Conservation (phyloP, 805 yeast genomes). For the Pichia rugopelliculosa region DNA sequence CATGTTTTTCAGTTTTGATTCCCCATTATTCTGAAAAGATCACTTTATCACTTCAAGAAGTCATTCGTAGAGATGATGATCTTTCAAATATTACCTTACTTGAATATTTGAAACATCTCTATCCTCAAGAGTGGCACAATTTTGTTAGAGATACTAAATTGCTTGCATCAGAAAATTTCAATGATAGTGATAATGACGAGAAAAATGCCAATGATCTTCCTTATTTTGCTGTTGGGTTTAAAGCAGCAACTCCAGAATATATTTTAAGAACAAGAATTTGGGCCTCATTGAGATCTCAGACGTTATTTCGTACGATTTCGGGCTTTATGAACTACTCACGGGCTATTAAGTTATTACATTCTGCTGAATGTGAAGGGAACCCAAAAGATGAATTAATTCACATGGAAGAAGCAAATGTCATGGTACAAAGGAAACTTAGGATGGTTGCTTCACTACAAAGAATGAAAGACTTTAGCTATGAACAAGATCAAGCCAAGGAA, state of each 20-base stretch:
- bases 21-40: conserved; percentile 88
- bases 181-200: conserved; percentile 6
- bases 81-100: conserved; percentile 48
- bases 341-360: conserved; percentile 62
- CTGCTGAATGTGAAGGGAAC: conserved; percentile 39
- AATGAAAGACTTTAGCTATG: conserved; percentile 43
- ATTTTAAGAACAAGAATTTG: conserved; percentile 70
- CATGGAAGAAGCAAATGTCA: conserved; percentile 38
- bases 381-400: conserved; percentile 29
- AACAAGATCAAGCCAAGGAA: conserved; percentile 53
- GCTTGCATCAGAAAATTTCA: conserved; percentile 38
- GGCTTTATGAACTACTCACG: conserved; percentile 75
- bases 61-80: conserved; percentile 66
- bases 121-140: conserved; percentile 50
- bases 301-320: conserved; percentile 71
- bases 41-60: conserved; percentile 64
- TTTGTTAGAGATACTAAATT: conserved; percentile 51
- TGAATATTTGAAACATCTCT: conserved; percentile 49
- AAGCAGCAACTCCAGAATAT: conserved; percentile 54
- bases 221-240: conserved; percentile 63
- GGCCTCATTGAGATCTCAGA: conserved; percentile 80
- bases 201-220: conserved; percentile 47
- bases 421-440: conserved; percentile 58
- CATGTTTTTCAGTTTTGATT: conserved; percentile 72
- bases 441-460: conserved; percentile 62